Conservation (phyloP, 139 green algal species). For the Pseudopediastrum boryanum region DNA sequence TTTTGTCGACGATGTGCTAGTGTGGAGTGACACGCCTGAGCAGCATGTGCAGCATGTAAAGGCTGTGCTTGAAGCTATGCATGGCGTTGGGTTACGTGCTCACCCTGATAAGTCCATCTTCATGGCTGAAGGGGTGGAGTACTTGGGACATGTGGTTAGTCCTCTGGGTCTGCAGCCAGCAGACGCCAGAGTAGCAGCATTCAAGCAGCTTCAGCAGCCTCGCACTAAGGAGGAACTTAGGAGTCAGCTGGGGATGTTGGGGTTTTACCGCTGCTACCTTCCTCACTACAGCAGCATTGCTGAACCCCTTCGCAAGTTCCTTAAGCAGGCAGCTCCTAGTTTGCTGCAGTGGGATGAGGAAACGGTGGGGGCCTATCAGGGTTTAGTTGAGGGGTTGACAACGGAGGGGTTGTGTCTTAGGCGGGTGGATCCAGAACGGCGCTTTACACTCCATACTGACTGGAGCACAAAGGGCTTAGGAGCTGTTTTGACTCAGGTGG, state of each 20-base stretch:
- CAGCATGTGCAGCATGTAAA: slow-evolving; percentile 19
- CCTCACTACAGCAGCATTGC: slow-evolving; percentile 33
- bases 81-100: not conserved
- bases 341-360: slow-evolving; percentile 32
- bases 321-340: slow-evolving; percentile 21
- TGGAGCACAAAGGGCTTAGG: slow-evolving; percentile 27
- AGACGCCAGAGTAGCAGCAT: slow-evolving; percentile 37
- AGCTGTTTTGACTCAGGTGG: slow-evolving; percentile 46
- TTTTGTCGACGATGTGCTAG: slow-evolving; percentile 42
- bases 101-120: slow-evolving; percentile 40
- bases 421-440: not conserved
- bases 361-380: slow-evolving; percentile 4
- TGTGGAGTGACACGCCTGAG: not conserved
- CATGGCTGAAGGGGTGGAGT: slow-evolving; percentile 19
- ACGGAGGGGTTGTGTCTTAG: slow-evolving; percentile 7
- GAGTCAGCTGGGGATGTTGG: slow-evolving; percentile 37
- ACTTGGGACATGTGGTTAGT: slow-evolving; percentile 43
- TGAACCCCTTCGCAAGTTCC: slow-evolving; percentile 33
- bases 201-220: slow-evolving; percentile 39
- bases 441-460: slow-evolving; percentile 36
- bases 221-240: slow-evolving; percentile 28
- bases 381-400: slow-evolving; percentile 22
- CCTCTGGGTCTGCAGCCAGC: slow-evolving; percentile 18
- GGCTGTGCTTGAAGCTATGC: slow-evolving; percentile 1
- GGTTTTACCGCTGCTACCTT: slow-evolving; percentile 47